Evolutionary conservation across 305 asterid genomes (phyloP).

Genomic region (Fraxinus albicans): DNA sequence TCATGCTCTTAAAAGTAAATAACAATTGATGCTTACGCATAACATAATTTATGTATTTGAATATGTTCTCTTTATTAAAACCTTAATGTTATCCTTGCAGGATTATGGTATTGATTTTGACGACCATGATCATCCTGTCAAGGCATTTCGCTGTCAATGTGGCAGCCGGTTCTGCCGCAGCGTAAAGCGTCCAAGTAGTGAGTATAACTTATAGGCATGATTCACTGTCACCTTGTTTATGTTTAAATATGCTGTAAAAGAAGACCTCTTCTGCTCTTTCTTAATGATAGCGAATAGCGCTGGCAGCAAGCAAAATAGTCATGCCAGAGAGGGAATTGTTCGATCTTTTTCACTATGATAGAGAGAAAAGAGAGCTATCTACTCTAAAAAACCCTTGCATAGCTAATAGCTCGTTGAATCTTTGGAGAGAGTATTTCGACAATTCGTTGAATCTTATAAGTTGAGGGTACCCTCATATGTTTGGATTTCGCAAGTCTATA

Average conservation of each 20-base stretch:
- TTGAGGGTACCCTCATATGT: neutral
- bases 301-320: neutral
- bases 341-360: too few species aligned
- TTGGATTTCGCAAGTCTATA: neutral
- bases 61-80: conserved; percentile 6
- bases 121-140: conserved; percentile 76
- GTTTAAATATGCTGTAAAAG: neutral
- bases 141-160: conserved; percentile 74
- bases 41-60: neutral
- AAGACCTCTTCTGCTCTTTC: neutral
- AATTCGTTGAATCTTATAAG: neutral
- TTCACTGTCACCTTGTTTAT: neutral
- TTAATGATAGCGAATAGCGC: neutral
- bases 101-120: conserved; percentile 95
- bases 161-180: conserved; percentile 48
- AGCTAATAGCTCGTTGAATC: too few species aligned
- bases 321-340: neutral
- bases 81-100: conserved; percentile 37
- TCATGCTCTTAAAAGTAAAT: neutral
- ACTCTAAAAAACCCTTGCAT: too few species aligned
- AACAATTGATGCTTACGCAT: neutral
- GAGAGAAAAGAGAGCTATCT: too few species aligned
- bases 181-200: conserved; percentile 51
- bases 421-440: neutral
- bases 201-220: conserved; percentile 16